phyloP scores from a whole-genome alignment of 2,329 filamentous ascomycete genomes.

The Mariannaea sp. region DNA sequence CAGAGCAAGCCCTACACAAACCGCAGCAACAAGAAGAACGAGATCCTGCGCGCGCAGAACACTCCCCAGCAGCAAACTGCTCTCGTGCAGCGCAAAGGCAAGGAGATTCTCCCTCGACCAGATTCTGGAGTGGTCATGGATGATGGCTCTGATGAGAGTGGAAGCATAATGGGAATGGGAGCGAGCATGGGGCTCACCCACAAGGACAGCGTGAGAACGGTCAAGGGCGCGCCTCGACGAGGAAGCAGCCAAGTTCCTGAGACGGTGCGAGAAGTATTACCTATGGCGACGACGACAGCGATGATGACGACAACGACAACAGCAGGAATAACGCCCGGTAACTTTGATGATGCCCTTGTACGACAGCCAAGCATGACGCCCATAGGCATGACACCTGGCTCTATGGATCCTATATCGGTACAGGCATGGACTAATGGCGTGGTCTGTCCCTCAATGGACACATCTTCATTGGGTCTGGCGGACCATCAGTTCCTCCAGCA shows the following conservation, averaged over 20 bases:
- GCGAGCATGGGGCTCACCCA: slow-evolving; percentile 30
- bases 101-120: slow-evolving; percentile 39
- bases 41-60: slow-evolving; percentile 32
- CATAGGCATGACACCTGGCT: slow-evolving; percentile 11
- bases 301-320: no score
- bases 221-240: slow-evolving; percentile 26
- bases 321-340: slow-evolving; percentile 18
- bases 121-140: slow-evolving; percentile 48
- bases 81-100: slow-evolving; percentile 31
- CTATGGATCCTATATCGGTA: slow-evolving; percentile 31
- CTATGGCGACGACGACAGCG: slow-evolving; percentile 18
- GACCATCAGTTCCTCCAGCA: slow-evolving; percentile 33
- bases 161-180: slow-evolving; percentile 34
- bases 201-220: slow-evolving; percentile 41
- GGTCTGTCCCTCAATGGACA: slow-evolving; percentile 29
- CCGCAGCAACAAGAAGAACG: slow-evolving; percentile 48
- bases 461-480: slow-evolving; percentile 25
- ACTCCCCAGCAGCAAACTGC: no score
- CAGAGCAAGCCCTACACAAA: slow-evolving; percentile 48
- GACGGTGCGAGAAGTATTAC: slow-evolving; percentile 28
- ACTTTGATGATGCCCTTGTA: slow-evolving; percentile 29
- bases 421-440: slow-evolving; percentile 41
- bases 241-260: slow-evolving; percentile 36
- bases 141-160: slow-evolving; percentile 47
- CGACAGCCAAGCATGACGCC: slow-evolving; percentile 30